A percentile compares a stretch with the other conserved stretches of the same genome.
Evolutionary conservation across 257 asterid genomes (phyloP).

Genomic region (Solanum phureja): DNA sequence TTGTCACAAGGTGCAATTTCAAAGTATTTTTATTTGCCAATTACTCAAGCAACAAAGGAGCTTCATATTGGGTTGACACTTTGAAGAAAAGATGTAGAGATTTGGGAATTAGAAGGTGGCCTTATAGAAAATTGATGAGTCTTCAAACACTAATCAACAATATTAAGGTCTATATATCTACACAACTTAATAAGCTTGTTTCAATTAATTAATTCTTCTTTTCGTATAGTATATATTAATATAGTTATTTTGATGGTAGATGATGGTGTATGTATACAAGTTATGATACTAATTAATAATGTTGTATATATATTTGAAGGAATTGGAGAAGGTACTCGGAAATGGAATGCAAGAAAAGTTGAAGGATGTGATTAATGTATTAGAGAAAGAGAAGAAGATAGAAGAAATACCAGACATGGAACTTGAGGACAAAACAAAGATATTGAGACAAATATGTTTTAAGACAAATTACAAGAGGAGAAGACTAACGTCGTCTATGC

Average conservation of each 20-base stretch:
- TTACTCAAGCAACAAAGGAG: constrained; percentile 61
- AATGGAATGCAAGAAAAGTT: not conserved
- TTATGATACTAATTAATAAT: no score
- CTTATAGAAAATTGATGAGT: constrained; percentile 83
- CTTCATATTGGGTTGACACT: constrained; percentile 74
- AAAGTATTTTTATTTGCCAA: constrained; percentile 67
- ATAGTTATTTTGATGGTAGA: no score
- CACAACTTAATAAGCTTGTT: no score
- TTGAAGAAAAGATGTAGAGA: constrained; percentile 77
- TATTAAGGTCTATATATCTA: constrained; percentile 34
- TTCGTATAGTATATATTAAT: no score
- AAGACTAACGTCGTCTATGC: constrained; percentile 20
- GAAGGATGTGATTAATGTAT: constrained; percentile 6
- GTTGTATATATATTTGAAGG: constrained; percentile 13
- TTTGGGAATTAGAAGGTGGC: constrained; percentile 80
- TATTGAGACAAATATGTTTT: constrained; percentile 42
- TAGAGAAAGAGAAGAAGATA: constrained; percentile 33
- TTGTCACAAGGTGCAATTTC: constrained; percentile 41
- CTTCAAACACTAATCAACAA: constrained; percentile 75
- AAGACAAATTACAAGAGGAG: constrained; percentile 2
- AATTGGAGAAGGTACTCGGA: constrained; percentile 28
- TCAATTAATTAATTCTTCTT: no score
- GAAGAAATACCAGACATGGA: constrained; percentile 46
- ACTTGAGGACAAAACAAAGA: constrained; percentile 46
- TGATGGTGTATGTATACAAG: no score